Evolutionary conservation across 1,139 yeast species (phyloP), one percentile per base, ranked within the genome.

Genomic region (Fermentozyma sake): DNA sequence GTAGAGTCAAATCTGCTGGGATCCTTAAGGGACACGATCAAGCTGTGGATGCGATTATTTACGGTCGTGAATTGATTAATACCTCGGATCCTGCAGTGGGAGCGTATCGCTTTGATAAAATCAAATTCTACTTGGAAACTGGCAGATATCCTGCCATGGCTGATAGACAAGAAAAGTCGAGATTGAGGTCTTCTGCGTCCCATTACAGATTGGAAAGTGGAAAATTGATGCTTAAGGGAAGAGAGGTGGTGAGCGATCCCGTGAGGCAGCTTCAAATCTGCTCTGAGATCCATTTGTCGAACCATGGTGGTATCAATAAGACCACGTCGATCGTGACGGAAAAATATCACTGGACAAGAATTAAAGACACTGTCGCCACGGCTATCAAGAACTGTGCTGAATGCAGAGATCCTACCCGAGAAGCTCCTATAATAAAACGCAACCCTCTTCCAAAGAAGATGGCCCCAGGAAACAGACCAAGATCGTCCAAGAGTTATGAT

Each of bases 221-320:
- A 0, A 79, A 78, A 48, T 64, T 91, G 26, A 72, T 77, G 72
- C 64, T 86, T 23, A 81, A 80, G 41, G 94, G 84, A 14, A 70
- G 81, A 39, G 95, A 86, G 52, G 96, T 91, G 7, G 70, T 91
- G 2, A 66, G 81, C 21, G 91, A 83, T 37, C 81, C 84, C 0
- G 75, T 68, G 2, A 71, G 77, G 31, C 97, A 89, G 56, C 52
- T 81, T 26, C 79, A 76, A 37, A 78, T 89, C 18, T 85, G 91
- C 24, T 68, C 76, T n/a, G 80, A 76, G 27, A 56, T 75, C 10
- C 97, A 89, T 50, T 49, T 69, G 39, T 60, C 72, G 11, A 72
- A 72, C 31, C 96, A 87, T 49, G 82, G 81, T 5, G 97, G 97
- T n/a, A 86, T 91, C 35, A 91, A 91, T 55, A 83, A 80, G 45